Percentiles rank a stretch among this genome's conserved stretches.
Conservation (phyloP, 2,329 filamentous ascomycete species). For the Tolypocladium inflatum region DNA sequence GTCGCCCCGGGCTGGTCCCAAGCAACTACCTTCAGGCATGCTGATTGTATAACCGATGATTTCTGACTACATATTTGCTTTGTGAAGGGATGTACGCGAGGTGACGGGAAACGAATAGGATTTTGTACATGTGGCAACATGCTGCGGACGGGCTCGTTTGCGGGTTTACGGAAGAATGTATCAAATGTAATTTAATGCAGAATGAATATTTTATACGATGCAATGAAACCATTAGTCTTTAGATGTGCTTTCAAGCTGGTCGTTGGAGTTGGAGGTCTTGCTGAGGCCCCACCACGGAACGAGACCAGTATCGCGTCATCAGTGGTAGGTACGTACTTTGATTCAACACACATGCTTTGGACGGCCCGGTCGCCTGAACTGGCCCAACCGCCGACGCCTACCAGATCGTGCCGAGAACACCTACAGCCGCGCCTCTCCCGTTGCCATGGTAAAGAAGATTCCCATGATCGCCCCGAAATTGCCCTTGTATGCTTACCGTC, state of each 20-base stretch:
- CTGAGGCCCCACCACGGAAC: neutral
- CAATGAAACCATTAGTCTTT: neutral
- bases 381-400: neutral
- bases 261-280: no score
- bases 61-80: conserved; percentile 1
- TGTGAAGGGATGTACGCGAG: neutral
- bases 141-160: neutral
- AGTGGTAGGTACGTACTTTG: neutral
- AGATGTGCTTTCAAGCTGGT: neutral
- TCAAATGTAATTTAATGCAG: neutral
- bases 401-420: neutral
- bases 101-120: neutral
- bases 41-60: conserved; percentile 11
- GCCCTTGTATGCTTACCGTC: neutral
- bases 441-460: conserved; percentile 1
- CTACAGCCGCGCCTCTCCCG: neutral
- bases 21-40: conserved; percentile 57
- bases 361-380: neutral
- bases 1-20: conserved; percentile 51
- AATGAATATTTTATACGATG: neutral
- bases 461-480: no score
- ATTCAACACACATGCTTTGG: neutral
- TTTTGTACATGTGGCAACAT: conserved; percentile 1
- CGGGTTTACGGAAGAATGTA: neutral
- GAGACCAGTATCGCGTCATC: neutral